A percentile compares a stretch with the other conserved stretches of the same genome.
phyloP scores from a whole-genome alignment of 768 basidiomycete genomes.

The Hypholoma sublateritium region DNA sequence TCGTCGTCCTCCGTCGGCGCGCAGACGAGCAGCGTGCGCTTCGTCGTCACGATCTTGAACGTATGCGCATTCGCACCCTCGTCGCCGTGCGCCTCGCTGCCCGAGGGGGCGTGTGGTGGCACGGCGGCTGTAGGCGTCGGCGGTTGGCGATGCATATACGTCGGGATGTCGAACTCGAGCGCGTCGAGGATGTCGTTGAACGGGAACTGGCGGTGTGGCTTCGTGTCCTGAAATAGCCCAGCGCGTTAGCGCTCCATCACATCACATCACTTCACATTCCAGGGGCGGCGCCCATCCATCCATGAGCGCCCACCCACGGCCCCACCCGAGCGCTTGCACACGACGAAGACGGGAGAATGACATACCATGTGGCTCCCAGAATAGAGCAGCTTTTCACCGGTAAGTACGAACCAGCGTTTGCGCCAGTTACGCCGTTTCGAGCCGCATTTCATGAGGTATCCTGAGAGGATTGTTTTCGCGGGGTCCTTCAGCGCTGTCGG shows the following conservation, averaged over 20 bases:
- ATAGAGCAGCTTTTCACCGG: conserved; percentile 84
- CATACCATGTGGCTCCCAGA: conserved; percentile 93
- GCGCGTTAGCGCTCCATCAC: not conserved
- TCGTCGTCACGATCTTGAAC: conserved; percentile 97
- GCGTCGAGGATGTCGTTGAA: conserved; percentile 89
- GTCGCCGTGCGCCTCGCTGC: conserved; percentile 38
- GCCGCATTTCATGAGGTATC: conserved; percentile 97
- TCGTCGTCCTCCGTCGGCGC: conserved; percentile 98
- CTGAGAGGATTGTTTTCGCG: conserved; percentile 79
- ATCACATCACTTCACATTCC: no score
- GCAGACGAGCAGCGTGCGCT: conserved; percentile 84
- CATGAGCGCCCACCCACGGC: not conserved
- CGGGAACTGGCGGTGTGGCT: conserved; percentile 83
- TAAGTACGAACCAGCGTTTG: conserved; percentile 97
- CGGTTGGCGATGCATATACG: conserved; percentile 42
- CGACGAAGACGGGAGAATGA: conserved; percentile 16
- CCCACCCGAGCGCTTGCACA: not conserved
- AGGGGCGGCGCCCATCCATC: no score
- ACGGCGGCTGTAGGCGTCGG: conserved; percentile 30
- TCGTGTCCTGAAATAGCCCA: conserved; percentile 67
- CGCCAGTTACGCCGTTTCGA: conserved; percentile 93
- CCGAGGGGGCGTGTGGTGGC: conserved; percentile 31
- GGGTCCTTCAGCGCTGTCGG: conserved; percentile 49
- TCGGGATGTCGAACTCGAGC: conserved; percentile 76
- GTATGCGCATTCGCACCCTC: conserved; percentile 53